Evolutionary conservation across 164 flowering plant species (phyloP), one percentile per base, ranked within the genome.

Genomic region (Pachysandra terminalis): DNA sequence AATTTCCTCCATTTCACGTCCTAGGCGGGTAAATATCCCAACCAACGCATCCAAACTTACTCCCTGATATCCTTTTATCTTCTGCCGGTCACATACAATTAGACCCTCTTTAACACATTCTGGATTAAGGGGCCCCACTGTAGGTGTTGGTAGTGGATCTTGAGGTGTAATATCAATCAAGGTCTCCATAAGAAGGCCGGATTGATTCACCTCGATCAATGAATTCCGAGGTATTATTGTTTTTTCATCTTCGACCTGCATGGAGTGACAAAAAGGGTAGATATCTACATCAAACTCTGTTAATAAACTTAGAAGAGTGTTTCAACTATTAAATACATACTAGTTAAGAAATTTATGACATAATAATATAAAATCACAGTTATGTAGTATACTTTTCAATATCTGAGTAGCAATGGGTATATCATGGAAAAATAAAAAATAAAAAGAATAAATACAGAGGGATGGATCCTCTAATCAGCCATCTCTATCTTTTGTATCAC

Each of bases 111-210:
- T 87, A 23, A 56, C 78, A 72, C 98, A 95, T 26, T 85, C 87
- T 37, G 85, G 64, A 58, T 95, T 83, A 69, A 92, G 94, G 63
- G 98, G 98, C 23, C 98, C 88, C 0, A 79, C 82, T 5, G 88
- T 79, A 57, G 97, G 96, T 19, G 72, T 64, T 35, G 97, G 98
- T 26, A 95, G 82, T 1, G 98, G 98, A 80, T 92, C 83, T 49
- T 69, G 77, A 24, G 98, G 98, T 17, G 96, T 95, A 54, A 95
- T 89, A 70, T 95, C 98, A 81, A 95, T 92, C 84, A 92, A 24
- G 61, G 97, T 90, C 75, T 95, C 98, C 98, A 95, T 95, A 32
- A 95, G 94, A 75, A 95, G 96, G 51, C 98, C 98, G 58, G 98
- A 95, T 77, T 92, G 98, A 77, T 95, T 95, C 71, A 95, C 97